These are phyloP conservation scores for Tylopilus felleus DNA, from an alignment of 768 basidiomycete genomes.

Conservation along the genomic window DNA sequence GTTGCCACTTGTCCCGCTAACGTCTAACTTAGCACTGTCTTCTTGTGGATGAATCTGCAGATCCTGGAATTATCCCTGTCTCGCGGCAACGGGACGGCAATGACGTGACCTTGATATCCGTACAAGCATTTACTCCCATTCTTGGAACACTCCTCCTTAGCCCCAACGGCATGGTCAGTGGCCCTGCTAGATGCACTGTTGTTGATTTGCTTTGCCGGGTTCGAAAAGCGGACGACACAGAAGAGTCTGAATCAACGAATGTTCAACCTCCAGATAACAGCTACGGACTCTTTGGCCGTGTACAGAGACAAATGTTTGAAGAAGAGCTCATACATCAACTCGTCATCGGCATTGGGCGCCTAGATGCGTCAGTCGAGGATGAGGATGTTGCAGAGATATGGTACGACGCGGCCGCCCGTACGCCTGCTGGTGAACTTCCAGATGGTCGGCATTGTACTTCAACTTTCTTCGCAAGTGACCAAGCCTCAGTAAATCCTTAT, in stretches of 20 bases:
- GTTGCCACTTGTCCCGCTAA: conserved; percentile 4
- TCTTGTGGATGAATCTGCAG: conserved; percentile 47
- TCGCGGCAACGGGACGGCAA: conserved; percentile 12
- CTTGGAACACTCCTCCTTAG: conserved; percentile 86
- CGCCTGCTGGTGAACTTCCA: conserved; percentile 29
- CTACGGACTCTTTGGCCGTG: conserved; percentile 47
- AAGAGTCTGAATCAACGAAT: conserved; percentile 36
- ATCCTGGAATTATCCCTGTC: conserved; percentile 11
- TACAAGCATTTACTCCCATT: conserved; percentile 88
- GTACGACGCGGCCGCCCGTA: conserved; percentile 31
- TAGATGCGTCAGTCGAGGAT: conserved; percentile 42
- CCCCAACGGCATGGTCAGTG: conserved; percentile 69
- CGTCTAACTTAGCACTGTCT: conserved; percentile 54
- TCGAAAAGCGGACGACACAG: conserved; percentile 51
- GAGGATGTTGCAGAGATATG: conserved; percentile 37
- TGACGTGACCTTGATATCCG: conserved; percentile 52
- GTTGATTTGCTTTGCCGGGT: conserved; percentile 76
- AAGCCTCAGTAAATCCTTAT: conserved; percentile 44
- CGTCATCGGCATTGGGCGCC: conserved; percentile 83
- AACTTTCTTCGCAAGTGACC: conserved; percentile 5
- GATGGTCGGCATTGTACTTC: conserved; percentile 14
- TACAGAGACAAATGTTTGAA: conserved; percentile 66
- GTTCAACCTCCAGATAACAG: conserved; percentile 28
- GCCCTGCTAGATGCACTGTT: conserved; percentile 68
- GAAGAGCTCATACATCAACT: conserved; percentile 82